phyloP scores from a whole-genome alignment of 2,329 filamentous ascomycete genomes.

The Fusarium brevicatenulatum region DNA sequence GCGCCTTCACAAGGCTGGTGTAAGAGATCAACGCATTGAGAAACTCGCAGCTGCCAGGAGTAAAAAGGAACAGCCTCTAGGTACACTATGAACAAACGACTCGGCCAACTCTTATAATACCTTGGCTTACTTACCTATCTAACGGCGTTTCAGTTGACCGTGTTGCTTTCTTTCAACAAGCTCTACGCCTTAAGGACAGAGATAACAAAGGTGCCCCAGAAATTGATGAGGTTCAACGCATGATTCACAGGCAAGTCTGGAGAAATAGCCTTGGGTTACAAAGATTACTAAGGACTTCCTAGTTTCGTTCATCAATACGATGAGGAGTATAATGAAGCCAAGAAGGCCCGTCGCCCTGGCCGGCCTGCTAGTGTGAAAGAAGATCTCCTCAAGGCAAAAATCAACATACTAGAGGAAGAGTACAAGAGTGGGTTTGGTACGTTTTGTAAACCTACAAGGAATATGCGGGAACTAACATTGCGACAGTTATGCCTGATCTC shows the following conservation, averaged over 20 bases:
- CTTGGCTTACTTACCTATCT: slow-evolving; percentile 19
- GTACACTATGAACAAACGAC: slow-evolving; percentile 57
- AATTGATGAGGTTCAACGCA: slow-evolving; percentile 65
- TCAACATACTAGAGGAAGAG: slow-evolving; percentile 79
- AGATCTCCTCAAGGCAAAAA: slow-evolving; percentile 78
- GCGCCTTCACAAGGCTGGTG: slow-evolving; percentile 79
- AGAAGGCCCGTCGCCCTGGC: slow-evolving; percentile 78
- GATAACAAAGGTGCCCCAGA: slow-evolving; percentile 64
- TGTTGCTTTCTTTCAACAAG: slow-evolving; percentile 74
- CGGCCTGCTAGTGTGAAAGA: slow-evolving; percentile 82
- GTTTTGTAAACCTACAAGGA: slow-evolving; percentile 44
- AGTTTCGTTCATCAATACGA: slow-evolving; percentile 76
- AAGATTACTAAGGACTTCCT: not conserved
- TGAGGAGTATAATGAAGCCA: slow-evolving; percentile 73
- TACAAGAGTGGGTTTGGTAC: slow-evolving; percentile 83
- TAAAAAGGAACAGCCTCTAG: slow-evolving; percentile 78
- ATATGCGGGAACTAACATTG: slow-evolving; percentile 24
- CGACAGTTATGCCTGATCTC: slow-evolving; percentile 77
- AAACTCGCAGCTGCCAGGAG: slow-evolving; percentile 75
- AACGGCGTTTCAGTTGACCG: slow-evolving; percentile 48
- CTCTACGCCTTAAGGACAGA: slow-evolving; percentile 57
- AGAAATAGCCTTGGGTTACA: not conserved
- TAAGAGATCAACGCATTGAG: slow-evolving; percentile 84
- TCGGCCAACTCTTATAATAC: no score
- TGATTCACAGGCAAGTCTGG: slow-evolving; percentile 67